Evolutionary conservation across 768 basidiomycete genomes (phyloP), one percentile per base, ranked within the genome.

Genomic region (Suillus discolor): DNA sequence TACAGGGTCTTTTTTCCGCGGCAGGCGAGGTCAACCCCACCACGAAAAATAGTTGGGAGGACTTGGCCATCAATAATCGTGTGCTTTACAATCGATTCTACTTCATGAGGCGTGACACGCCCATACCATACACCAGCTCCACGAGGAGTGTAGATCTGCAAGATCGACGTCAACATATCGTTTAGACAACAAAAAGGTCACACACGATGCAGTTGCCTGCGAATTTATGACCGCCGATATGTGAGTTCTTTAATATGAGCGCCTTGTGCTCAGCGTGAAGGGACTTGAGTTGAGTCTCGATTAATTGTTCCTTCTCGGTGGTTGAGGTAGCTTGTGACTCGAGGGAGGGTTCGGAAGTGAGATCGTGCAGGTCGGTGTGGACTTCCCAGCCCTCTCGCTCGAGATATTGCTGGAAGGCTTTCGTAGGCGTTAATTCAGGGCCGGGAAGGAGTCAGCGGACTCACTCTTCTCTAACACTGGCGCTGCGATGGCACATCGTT

Each of bases 121-220:
- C 97, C 97, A 71, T 98, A 98, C 90, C 95, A 98, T 36, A 98
- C 84, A 45, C 89, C 88, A 28, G 92, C 85, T 25, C 96, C 96
- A 64, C 88, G 85, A 0, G 96, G 95, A 55, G 89, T 93, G 77
- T 93, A 90, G 72, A 98, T 93, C 92, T 96, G 23, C 15, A 39
- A 44, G 13, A 60, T 54, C 42, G 25, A 59, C 23, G 31, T 45
- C 57, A 63, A 20, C 67, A 41, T 49, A 57, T 57, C 5, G 66
- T 16, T 39, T 31, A 5, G 5, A 47, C 16, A 15, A 12, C 62
- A 36, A 20, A 15, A 49, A 57, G 53, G n/a, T 31, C 45, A 87
- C 94, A 71, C 74, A 95, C 95, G 66, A 94, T 89, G 70, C 92
- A 89, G 71, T 96, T 96, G 47, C 96, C 96, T 44, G 94, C 91